A percentile compares a stretch with the other conserved stretches of the same genome.
Evolutionary conservation across 2,329 filamentous ascomycete species (phyloP).

Genomic region (Aspergillus fischeri): DNA sequence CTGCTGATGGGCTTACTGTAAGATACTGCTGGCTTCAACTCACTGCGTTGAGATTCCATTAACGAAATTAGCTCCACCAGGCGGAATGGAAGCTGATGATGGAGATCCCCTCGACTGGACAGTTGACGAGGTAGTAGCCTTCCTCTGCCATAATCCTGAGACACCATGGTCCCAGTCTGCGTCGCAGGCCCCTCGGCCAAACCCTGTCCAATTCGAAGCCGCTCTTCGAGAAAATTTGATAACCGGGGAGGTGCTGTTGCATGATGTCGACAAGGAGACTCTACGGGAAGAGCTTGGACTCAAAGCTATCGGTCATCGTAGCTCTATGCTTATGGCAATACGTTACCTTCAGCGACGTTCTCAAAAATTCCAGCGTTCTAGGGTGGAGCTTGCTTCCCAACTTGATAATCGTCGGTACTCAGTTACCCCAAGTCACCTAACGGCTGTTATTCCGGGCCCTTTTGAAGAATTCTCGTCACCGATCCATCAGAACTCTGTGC

Average conservation of each 20-base stretch:
- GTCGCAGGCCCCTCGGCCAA: conserved; percentile 43
- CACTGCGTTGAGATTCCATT: background rate
- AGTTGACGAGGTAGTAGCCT: conserved; percentile 61
- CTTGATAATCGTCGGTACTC: conserved; percentile 5
- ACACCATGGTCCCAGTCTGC: conserved; percentile 39
- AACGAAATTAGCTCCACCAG: conserved; percentile 4
- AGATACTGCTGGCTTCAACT: background rate
- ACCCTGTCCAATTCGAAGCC: conserved; percentile 50
- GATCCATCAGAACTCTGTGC: background rate
- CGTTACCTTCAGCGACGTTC: conserved; percentile 53
- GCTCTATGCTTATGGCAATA: conserved; percentile 57
- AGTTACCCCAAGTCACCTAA: background rate
- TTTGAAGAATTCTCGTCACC: background rate
- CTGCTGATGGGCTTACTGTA: background rate
- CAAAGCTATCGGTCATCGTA: conserved; percentile 54
- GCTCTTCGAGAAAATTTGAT: conserved; percentile 60
- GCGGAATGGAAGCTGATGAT: conserved; percentile 25
- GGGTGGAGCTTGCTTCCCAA: background rate
- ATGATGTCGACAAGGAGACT: conserved; percentile 47
- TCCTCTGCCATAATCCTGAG: conserved; percentile 56
- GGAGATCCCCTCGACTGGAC: conserved; percentile 73
- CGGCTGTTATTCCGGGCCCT: background rate
- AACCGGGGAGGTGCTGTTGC: conserved; percentile 62
- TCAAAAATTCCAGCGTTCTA: conserved; percentile 40
- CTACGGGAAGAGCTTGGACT: conserved; percentile 57